phyloP scores from a whole-genome alignment of 225 moss, liverwort and hornwort species.

The Physcomitrellopsis africana region DNA sequence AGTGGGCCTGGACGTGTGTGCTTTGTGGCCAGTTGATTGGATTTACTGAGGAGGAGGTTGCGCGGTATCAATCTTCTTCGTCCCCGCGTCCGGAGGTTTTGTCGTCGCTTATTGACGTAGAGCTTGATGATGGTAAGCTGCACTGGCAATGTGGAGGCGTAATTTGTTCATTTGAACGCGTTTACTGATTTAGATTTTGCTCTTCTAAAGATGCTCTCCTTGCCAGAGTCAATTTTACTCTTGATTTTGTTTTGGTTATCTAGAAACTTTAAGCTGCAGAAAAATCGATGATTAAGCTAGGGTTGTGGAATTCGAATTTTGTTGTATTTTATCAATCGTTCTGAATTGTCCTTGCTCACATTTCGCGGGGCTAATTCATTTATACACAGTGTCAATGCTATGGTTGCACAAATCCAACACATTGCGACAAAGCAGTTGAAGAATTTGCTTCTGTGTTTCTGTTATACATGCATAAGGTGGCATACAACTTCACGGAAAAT shows the following conservation, averaged over 20 bases:
- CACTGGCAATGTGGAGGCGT: slow-evolving; percentile 4
- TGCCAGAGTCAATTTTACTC: neutral
- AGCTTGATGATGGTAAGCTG: slow-evolving; percentile 75
- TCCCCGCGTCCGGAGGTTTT: slow-evolving; percentile 59
- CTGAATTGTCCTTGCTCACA: neutral
- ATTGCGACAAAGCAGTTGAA: neutral
- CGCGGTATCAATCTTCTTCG: slow-evolving; percentile 55
- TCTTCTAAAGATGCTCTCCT: neutral
- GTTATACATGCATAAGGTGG: slow-evolving; percentile 1
- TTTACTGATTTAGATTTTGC: no score
- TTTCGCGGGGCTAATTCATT: neutral
- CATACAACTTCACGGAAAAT: neutral
- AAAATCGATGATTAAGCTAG: neutral
- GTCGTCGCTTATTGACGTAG: slow-evolving; percentile 86
- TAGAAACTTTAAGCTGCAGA: neutral
- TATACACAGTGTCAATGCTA: neutral
- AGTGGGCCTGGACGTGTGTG: slow-evolving; percentile 92
- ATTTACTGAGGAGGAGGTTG: slow-evolving; percentile 60
- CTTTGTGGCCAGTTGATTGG: slow-evolving; percentile 87
- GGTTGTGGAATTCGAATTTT: neutral
- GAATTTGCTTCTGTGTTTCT: slow-evolving; percentile 14
- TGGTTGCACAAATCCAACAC: neutral
- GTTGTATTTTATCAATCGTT: neutral
- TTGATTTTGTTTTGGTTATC: neutral
- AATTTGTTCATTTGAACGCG: neutral